Evolutionary conservation across 2,329 filamentous ascomycete genomes (phyloP), one percentile per base, ranked within the genome.

Genomic region (Alternaria consortialis): DNA sequence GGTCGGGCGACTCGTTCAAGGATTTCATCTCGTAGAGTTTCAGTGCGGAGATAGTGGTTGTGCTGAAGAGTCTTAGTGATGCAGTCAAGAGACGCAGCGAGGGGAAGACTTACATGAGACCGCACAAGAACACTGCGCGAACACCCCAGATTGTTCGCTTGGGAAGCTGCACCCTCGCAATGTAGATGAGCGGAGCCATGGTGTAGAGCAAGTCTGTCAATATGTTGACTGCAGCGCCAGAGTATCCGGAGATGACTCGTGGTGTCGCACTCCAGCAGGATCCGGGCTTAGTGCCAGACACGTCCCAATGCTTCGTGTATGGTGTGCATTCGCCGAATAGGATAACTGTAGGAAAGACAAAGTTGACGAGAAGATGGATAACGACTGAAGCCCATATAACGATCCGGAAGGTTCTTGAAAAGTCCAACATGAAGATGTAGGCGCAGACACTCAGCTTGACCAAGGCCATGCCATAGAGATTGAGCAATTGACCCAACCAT

Each of bases 371-470:
- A 1, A 74, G 4, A 48, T 72, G 68, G 13, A 73, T 8, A 1
- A 69, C 61, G 1, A 73, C 46, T 9, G 69, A 71, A 7, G 58
- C 25, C 70, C 69, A 73, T 1, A 73, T 71, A 8, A 70, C 34
- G 7, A 70, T 60, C 9, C 69, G 64, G 15, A 71, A 74, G 1
- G 40, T 46, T 43, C 50, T 64, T 1, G 71, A 70, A 25, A 74
- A 74, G 17, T 74, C 68, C 31, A 74, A 56, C 65, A 67, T 69
- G 48, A 72, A 58, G 31, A 74, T 69, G 51, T 72, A 74, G 23
- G 70, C 65, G 40, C 70, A 72, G 5, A 74, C 70, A 53, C 70
- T 72, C n/a, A 72, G 55, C 32, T 72, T 74, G 23, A 74, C 63
- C 54, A 72, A 64, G 4, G 70, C 71, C 71, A 74, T 74, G 9